Base-by-base conservation (phyloP, 2,329 filamentous ascomycete species). In the Dactylellina cionopaga region DNA sequence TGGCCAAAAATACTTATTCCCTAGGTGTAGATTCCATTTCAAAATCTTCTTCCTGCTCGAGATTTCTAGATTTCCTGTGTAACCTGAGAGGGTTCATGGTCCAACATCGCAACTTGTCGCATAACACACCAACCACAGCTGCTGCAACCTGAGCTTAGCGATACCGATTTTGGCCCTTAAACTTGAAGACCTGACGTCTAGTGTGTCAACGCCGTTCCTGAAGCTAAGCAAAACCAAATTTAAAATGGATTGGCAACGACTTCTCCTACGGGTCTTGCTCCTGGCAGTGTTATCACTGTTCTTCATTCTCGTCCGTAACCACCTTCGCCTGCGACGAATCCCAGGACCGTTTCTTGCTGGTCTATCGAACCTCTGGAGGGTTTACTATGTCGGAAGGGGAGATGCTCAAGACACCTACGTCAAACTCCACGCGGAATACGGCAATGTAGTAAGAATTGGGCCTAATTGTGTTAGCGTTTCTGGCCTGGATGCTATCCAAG, bases 401-500 rank as follows among this genome's bases (percentile, higher is more conserved):
- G 83, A 86, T 37, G 86, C 90, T 2, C 89, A 95, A 68, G 80
- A 86, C 74, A 92, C 89, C 0, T 88, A 90, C 71, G 84, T 89
- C 44, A 83, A 80, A 6, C 83, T 95, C 0, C 91, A 95, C 78
- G 83, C 84, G 11, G 84, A 91, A 76, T 84, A 92, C 80, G 91
- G 91, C 47, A 86, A 90, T 77, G 83, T 94, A 1, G 90, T 95
- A 0, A 85, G 91, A 1, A 80, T 92, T 2, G 91, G 90, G 0
- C 91, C 91, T 0, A 92, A 92, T 74, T 82, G 83, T 0, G 80
- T 95, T 0, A 92, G 89, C 0, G 92, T 95, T 77, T 85, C 89
- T 1, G 86, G 92, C 75, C 90, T 91, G 0, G 86, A 85, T 68
- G 90, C 90, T 0, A 83, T 94, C 75, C 91, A 90, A 80, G 82